phyloP scores from a whole-genome alignment of 176 grass and related monocot genomes.

The Sorghum bicolor region DNA sequence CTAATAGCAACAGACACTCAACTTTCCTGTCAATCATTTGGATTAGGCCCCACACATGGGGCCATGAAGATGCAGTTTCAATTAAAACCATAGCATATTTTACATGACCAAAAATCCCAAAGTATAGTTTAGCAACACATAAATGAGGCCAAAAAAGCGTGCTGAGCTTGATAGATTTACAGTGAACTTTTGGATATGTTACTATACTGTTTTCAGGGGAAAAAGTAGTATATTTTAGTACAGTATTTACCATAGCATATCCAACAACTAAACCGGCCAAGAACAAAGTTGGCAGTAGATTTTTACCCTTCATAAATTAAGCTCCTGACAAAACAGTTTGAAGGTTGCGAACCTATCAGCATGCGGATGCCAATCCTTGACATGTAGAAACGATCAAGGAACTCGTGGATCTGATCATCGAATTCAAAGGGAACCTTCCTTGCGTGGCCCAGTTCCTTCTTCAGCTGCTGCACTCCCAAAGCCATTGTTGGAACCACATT shows the following conservation, averaged over 20 bases:
- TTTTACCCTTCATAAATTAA: conserved; percentile 21
- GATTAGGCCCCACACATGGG: not conserved
- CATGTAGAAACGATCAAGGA: conserved; percentile 94
- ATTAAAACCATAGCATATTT: not conserved
- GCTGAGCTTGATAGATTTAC: conserved; percentile 3
- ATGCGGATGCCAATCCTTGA: conserved; percentile 92
- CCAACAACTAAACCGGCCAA: not conserved
- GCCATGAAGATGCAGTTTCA: not conserved
- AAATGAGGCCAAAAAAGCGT: not conserved
- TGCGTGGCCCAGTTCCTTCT: conserved; percentile 47
- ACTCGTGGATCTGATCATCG: conserved; percentile 63
- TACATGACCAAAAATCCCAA: conserved; percentile 2
- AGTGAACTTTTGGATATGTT: conserved; percentile 1
- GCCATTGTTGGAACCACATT: conserved; percentile 92
- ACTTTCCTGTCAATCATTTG: not conserved
- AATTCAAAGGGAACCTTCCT: conserved; percentile 48
- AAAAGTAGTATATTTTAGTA: not conserved
- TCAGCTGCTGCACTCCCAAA: conserved; percentile 85
- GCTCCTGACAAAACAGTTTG: conserved; percentile 33
- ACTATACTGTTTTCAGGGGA: not conserved
- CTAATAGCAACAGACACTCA: not conserved
- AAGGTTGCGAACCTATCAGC: conserved; percentile 80
- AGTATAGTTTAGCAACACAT: not conserved
- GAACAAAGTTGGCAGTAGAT: not conserved
- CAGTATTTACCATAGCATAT: not conserved